These are phyloP conservation scores for Rutstroemia sp. DNA, from an alignment of 2,329 filamentous ascomycete species.

Conservation along the genomic window DNA sequence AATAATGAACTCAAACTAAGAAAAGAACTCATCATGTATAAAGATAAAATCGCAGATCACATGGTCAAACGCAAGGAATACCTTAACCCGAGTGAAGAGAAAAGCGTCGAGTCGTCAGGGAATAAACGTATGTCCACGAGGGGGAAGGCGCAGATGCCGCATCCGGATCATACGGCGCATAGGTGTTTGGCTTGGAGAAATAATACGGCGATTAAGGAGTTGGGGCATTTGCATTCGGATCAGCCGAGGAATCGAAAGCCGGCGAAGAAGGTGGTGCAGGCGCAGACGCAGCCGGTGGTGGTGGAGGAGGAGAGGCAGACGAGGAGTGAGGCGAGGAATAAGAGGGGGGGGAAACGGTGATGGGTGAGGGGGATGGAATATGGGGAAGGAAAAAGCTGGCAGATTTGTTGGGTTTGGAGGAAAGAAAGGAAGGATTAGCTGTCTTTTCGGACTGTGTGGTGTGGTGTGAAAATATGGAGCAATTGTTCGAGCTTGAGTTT, in stretches of 20 bases:
- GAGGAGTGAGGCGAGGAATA: constrained; percentile 25
- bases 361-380: neutral
- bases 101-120: constrained; percentile 37
- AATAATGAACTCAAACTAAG: constrained; percentile 78
- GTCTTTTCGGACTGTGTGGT: too few species aligned
- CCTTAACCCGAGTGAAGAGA: constrained; percentile 45
- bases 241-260: constrained; percentile 39
- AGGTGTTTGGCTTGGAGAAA: constrained; percentile 62
- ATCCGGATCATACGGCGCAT: constrained; percentile 43
- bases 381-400: neutral
- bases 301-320: constrained; percentile 34
- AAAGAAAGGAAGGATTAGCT: too few species aligned
- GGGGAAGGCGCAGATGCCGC: constrained; percentile 41
- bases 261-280: constrained; percentile 22
- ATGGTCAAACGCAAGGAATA: constrained; percentile 78
- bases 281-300: constrained; percentile 13
- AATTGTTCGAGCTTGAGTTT: neutral
- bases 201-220: constrained; percentile 47
- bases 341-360: constrained; percentile 17
- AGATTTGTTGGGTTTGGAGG: neutral
- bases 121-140: constrained; percentile 51
- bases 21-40: constrained; percentile 75
- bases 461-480: neutral
- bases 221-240: constrained; percentile 54
- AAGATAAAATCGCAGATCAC: constrained; percentile 65